Percentiles rank a stretch among this genome's conserved stretches.
Conservation (phyloP, 306 rosid genomes). For the Alnus rubra region DNA sequence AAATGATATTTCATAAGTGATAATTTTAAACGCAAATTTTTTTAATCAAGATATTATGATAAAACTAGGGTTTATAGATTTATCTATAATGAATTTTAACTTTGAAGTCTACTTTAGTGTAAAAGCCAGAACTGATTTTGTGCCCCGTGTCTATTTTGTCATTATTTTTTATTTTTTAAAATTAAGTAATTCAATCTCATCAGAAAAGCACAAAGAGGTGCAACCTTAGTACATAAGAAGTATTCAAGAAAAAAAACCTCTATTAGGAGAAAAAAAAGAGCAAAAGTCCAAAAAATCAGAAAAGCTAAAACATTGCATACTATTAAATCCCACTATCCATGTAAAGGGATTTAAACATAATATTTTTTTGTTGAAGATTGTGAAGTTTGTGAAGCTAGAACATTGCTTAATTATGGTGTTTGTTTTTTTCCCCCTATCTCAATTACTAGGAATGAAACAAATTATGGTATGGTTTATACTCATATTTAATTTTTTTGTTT, state of each 20-base stretch:
- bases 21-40: no score
- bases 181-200: no score
- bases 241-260: no score
- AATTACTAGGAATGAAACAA: background rate
- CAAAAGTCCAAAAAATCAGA: no score
- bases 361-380: background rate
- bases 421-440: background rate
- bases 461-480: background rate
- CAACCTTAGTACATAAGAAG: no score
- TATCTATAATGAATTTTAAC: background rate
- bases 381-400: background rate
- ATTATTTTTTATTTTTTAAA: background rate
- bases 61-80: background rate
- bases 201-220: no score
- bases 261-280: no score
- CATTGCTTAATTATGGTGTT: background rate
- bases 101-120: background rate
- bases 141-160: background rate
- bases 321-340: no score
- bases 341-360: no score
- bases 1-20: no score
- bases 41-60: no score
- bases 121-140: background rate
- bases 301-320: no score
- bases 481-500: constrained; percentile 11